Percentiles rank a stretch among this genome's conserved stretches.
phyloP scores from a whole-genome alignment of 306 rosid species.

The Rubus parviflorus region DNA sequence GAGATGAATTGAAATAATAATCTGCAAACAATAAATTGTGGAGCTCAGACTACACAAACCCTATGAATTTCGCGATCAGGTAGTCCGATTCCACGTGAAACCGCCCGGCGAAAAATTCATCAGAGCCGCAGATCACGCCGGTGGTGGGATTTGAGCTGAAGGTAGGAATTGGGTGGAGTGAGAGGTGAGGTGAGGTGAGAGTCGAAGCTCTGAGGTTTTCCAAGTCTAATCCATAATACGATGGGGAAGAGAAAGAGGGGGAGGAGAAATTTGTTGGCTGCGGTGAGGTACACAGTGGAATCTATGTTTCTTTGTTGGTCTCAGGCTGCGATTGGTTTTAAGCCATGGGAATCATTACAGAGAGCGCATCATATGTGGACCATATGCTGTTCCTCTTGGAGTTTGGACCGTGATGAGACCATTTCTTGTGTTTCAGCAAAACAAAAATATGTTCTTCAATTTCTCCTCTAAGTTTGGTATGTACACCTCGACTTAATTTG shows the following conservation, averaged over 20 bases:
- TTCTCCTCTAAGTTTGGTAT: too few species aligned
- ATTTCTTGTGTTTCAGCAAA: too few species aligned
- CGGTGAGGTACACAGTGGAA: constrained; percentile 19
- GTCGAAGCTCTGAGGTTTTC: neutral
- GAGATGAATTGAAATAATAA: neutral
- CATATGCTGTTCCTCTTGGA: neutral
- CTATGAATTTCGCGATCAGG: constrained; percentile 22
- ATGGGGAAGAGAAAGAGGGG: constrained; percentile 13
- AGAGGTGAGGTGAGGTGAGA: constrained; percentile 1
- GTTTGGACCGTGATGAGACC: neutral
- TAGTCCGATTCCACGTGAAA: too few species aligned
- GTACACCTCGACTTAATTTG: too few species aligned
- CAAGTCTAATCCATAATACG: constrained; percentile 25
- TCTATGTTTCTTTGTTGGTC: constrained; percentile 16
- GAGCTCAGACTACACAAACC: constrained; percentile 31
- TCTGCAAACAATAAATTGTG: neutral
- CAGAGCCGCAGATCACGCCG: constrained; percentile 20
- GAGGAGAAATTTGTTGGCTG: neutral
- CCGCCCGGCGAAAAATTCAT: too few species aligned
- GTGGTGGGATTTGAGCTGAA: constrained; percentile 14
- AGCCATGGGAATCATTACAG: constrained; percentile 7
- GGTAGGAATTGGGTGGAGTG: constrained; percentile 6
- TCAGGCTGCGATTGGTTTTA: constrained; percentile 9
- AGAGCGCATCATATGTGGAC: neutral
- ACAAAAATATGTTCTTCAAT: too few species aligned